Percentiles rank a stretch among this genome's conserved stretches.
Conservation (phyloP, 2,329 filamentous ascomycete species). For the Cucurbitaria berberidis region DNA sequence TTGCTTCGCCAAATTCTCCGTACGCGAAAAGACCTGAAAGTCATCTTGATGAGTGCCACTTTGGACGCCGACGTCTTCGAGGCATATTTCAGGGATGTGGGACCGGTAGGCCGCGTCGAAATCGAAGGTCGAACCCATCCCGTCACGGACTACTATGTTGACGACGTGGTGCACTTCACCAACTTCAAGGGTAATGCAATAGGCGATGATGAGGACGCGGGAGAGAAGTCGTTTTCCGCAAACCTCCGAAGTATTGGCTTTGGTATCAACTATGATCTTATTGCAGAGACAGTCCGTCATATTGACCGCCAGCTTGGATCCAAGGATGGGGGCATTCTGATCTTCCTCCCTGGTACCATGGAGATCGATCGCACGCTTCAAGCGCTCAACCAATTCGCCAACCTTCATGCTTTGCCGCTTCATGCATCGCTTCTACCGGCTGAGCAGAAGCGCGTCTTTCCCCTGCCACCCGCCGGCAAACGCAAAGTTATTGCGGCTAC, state of each 20-base stretch:
- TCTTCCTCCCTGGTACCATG: conserved; percentile 89
- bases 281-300: conserved; percentile 77
- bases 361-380: conserved; percentile 86
- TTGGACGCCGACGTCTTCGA: conserved; percentile 87
- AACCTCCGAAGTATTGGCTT: conserved; percentile 62
- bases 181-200: conserved; percentile 64
- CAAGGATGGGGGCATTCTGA: conserved; percentile 85
- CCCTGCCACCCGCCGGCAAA: conserved; percentile 74
- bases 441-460: conserved; percentile 89
- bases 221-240: conserved; percentile 52
- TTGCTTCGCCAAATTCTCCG: conserved; percentile 82
- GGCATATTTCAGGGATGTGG: conserved; percentile 77
- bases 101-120: conserved; percentile 78
- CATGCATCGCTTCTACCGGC: conserved; percentile 89
- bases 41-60: conserved; percentile 96
- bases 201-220: conserved; percentile 59
- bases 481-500: conserved; percentile 94
- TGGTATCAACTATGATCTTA: conserved; percentile 89
- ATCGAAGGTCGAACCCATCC: conserved; percentile 90
- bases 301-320: conserved; percentile 80
- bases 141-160: conserved; percentile 86
- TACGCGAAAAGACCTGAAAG: conserved; percentile 77
- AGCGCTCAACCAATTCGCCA: conserved; percentile 67
- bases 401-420: conserved; percentile 80
- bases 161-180: conserved; percentile 83